Evolutionary conservation across 345 rosid species (phyloP), one percentile per base, ranked within the genome.

Genomic region (Citrus glauca): DNA sequence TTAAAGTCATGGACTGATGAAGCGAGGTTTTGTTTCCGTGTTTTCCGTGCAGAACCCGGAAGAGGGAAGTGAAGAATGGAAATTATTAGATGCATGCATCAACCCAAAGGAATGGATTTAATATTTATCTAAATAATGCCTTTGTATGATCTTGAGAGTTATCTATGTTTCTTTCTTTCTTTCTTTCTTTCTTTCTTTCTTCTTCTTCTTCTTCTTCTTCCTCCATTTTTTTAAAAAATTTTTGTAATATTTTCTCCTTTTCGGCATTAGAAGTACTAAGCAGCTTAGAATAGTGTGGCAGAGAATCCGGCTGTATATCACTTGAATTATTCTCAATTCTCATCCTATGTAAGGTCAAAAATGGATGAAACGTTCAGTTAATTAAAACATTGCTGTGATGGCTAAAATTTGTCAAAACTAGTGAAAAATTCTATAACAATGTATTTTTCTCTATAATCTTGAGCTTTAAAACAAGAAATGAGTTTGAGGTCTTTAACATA

Each of bases 11-110:
- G 56, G 66, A 73, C 75, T 73, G 48, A 75, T 66, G n/a, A n/a
- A 27, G 30, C 10, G 55, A 79, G 63, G 45, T 24, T 11, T 53
- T 22, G 1, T 77, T 65, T 65, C 19, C 28, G 57, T 86, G 57
- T 65, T 74, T 79, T 75, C 20, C 22, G 10, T 73, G 78, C 91
- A 96, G 99, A 90, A 89, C 84, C 97, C 98, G 14, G 97, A 92
- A 82, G 98, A 91, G 78, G 99, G 99, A 74, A 96, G 89, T 25
- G 99, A 96, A 66, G 99, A 96, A 84, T 92, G 99, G 99, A 96
- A 96, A 81, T 79, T 96, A 68, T 86, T 94, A 81, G 97, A 96
- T 86, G 98, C 99, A 66, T 96, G 98, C 87, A 89, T 96, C 78
- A 96, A 92, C 83, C 99, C 99, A 1, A 94, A 90, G 87, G 97